phyloP scores from a whole-genome alignment of 1,284 basidiomycete species.

The Moniliophthora roreri region DNA sequence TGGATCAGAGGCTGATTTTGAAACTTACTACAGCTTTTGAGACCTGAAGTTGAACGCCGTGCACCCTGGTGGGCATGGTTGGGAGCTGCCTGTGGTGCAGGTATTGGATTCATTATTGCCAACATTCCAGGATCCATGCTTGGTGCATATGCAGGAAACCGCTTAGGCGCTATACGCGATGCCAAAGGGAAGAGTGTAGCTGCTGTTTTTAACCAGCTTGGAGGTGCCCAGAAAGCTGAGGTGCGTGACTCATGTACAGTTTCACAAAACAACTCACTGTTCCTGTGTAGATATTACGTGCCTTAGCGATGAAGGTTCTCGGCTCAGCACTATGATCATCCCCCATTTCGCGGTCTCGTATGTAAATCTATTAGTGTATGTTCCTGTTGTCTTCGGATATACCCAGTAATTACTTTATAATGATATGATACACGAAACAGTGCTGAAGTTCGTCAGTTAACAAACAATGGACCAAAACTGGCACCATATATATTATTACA shows the following conservation, averaged over 20 bases:
- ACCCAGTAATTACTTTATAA: background rate
- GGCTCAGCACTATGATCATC: constrained; percentile 53
- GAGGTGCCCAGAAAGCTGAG: constrained; percentile 84
- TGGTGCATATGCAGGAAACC: constrained; percentile 82
- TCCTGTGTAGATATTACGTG: constrained; percentile 91
- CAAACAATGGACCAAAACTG: background rate
- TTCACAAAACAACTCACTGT: constrained; percentile 20
- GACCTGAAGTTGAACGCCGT: constrained; percentile 73
- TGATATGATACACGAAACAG: constrained; percentile 4
- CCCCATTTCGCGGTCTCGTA: too few species aligned
- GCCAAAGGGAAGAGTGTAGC: constrained; percentile 93
- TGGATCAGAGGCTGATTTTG: background rate
- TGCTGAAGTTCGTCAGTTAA: background rate
- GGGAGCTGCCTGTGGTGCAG: constrained; percentile 67
- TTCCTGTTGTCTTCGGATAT: too few species aligned
- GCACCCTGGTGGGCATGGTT: constrained; percentile 77
- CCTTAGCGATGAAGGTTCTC: constrained; percentile 87
- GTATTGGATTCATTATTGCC: constrained; percentile 84
- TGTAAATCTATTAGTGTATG: too few species aligned
- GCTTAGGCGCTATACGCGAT: constrained; percentile 85
- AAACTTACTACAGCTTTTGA: constrained; percentile 51
- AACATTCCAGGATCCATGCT: constrained; percentile 83
- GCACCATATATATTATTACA: background rate
- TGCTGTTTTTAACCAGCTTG: constrained; percentile 84
- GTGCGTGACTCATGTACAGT: constrained; percentile 38